Evolutionary conservation across 106 monocot genomes (phyloP), one percentile per base, ranked within the genome.

Genomic region (Allium cepa): DNA sequence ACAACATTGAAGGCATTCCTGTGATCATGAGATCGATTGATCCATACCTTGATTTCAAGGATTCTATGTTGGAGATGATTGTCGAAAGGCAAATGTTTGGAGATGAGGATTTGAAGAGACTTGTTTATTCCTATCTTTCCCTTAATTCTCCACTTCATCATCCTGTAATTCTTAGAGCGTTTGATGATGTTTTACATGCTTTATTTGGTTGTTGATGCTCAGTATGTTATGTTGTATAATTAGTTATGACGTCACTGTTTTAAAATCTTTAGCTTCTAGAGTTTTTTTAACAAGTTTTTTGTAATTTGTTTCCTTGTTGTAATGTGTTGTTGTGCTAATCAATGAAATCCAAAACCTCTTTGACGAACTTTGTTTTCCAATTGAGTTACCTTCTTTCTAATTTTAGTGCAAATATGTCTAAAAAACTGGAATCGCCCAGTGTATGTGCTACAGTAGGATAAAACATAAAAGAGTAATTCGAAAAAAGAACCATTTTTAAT

Each of bases 61-160:
- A 70, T 60, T 91, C 91, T 45, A 87, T 91, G 80, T 52, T 77
- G 67, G 91, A 91, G 77, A 91, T 91, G 91, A 84, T 91, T 46
- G 17, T 81, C 22, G 88, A 85, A 72, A 69, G 71, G 75, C 78
- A 77, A 55, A 76, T 88, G 26, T 66, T 78, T 26, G 76, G 74
- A 45, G 66, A 62, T 6, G 17, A 57, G 53, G 80, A 85, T 9
- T 60, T 85, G 59, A 75, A 92, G 78, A 45, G 45, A 8, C 78
- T 92, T 22, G 79, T 92, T 17, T 59, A 46, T 10, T 80, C 75
- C 18, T 92, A 88, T 52, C 83, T 92, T 4, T 56, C 62, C 3
- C 68, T 92, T 50, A 92, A 92, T 68, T 67, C 80, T n/a, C 64
- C 72, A 12, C 60, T 10, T 60, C 80, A 83, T 59, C 88, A 92